Evolutionary conservation across 1,284 basidiomycete genomes (phyloP).

Genomic region (Irpex lacteus): DNA sequence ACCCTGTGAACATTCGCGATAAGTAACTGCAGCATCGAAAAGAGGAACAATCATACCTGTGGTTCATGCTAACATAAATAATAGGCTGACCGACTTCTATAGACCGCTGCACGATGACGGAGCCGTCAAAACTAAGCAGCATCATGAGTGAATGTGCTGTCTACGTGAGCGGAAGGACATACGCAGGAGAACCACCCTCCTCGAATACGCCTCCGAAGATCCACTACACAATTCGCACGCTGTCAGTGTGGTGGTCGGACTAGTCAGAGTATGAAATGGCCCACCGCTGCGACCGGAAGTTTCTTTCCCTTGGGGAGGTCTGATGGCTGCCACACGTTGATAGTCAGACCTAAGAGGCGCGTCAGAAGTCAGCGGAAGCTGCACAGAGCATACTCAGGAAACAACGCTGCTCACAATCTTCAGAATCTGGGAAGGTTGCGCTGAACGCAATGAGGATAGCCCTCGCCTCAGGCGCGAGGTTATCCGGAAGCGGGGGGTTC

Average conservation of each 20-base stretch:
- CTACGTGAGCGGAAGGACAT: not conserved
- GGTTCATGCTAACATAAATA: slow-evolving; percentile 27
- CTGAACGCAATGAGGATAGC: not conserved
- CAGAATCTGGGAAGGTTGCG: not conserved
- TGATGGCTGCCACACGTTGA: slow-evolving; percentile 54
- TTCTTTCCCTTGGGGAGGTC: slow-evolving; percentile 34
- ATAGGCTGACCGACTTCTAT: slow-evolving; percentile 27
- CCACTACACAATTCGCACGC: slow-evolving; percentile 32
- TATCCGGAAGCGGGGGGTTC: not conserved
- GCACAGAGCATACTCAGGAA: no score
- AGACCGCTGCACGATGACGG: slow-evolving; percentile 43
- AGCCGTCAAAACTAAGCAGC: slow-evolving; percentile 13
- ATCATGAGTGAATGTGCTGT: not conserved
- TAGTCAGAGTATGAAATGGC: slow-evolving; percentile 14
- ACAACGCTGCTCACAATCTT: not conserved
- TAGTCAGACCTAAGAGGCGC: slow-evolving; percentile 40
- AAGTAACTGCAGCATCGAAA: slow-evolving; percentile 1
- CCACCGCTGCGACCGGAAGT: slow-evolving; percentile 53
- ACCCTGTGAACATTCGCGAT: not conserved
- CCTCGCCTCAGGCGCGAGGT: not conserved
- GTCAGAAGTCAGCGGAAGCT: not conserved
- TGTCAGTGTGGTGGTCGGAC: not conserved
- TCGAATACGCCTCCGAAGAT: slow-evolving; percentile 36
- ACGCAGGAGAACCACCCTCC: slow-evolving; percentile 2
- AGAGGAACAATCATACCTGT: slow-evolving; percentile 14